phyloP scores from a whole-genome alignment of 2,329 filamentous ascomycete species.

The Cladosporium cucumerinum region DNA sequence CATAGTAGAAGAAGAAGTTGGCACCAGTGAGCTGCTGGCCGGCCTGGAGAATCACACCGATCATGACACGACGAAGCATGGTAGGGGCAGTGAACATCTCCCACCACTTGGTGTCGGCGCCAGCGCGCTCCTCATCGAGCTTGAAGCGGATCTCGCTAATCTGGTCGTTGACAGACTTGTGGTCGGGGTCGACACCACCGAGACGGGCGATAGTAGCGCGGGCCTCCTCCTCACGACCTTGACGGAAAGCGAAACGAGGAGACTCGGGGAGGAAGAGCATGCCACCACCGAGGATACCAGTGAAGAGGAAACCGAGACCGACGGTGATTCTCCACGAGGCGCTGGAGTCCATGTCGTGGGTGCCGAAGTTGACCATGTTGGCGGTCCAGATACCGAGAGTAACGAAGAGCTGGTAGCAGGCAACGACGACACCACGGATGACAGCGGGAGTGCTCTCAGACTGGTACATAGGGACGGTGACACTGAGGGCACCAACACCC shows the following conservation, averaged over 20 bases:
- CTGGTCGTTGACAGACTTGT: slow-evolving; percentile 28
- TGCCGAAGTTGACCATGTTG: slow-evolving; percentile 33
- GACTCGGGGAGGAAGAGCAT: slow-evolving; percentile 35
- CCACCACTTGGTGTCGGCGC: slow-evolving; percentile 25
- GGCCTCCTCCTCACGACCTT: slow-evolving; percentile 32
- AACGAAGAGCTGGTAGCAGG: slow-evolving; percentile 46
- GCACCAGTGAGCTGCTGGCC: slow-evolving; percentile 43
- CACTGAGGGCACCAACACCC: slow-evolving; percentile 45
- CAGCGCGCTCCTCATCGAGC: slow-evolving; percentile 31
- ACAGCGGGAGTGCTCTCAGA: slow-evolving; percentile 60
- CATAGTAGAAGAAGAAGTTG: slow-evolving; percentile 35
- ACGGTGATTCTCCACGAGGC: slow-evolving; percentile 34
- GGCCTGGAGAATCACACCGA: slow-evolving; percentile 33
- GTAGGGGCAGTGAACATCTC: slow-evolving; percentile 31
- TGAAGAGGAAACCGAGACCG: slow-evolving; percentile 33
- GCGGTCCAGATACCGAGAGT: slow-evolving; percentile 42
- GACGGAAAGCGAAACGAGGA: slow-evolving; percentile 32
- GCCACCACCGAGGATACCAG: slow-evolving; percentile 32
- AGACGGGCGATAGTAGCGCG: slow-evolving; percentile 31
- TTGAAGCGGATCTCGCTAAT: slow-evolving; percentile 33
- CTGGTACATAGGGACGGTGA: slow-evolving; percentile 66
- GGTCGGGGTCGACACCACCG: slow-evolving; percentile 26
- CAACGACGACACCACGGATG: slow-evolving; percentile 62
- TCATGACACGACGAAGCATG: slow-evolving; percentile 33
- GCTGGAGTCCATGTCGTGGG: slow-evolving; percentile 22